Base-by-base conservation (phyloP, 1,139 yeast genomes). In the Candida neerlandica region DNA sequence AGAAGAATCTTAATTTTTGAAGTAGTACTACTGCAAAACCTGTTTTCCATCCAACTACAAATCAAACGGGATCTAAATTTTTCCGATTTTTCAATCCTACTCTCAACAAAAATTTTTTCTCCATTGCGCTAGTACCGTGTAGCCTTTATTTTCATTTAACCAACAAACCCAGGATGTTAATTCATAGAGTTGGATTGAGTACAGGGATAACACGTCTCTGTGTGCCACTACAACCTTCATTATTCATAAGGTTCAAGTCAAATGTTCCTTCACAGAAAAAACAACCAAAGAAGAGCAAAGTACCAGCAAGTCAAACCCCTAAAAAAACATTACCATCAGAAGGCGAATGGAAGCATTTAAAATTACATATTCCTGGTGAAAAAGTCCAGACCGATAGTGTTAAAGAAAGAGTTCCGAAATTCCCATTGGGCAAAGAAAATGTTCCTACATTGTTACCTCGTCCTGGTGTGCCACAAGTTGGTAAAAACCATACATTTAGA, bases 381-480 rank as follows among this genome's bases (percentile, higher is more conserved):
- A 67, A 76, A 4, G 62, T 63, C 14, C 86, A 80, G 51, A 67
- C 77, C 2, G 82, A 84, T 58, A 71, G 71, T 0, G 43, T 79
- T 11, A 56, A 60, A 14, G 82, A 82, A 45, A 65, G 89, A 32
- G 55, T 84, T 3, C 89, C 95, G 1, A 71, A 75, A 50, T 82
- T 87, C 55, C 89, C 91, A 1, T 72, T 88, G 43, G 82, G 80
- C 32, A 85, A 82, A 57, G 92, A 85, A 56, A 72, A 77, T 16
- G 80, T 82, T 5, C 89, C 92, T 1, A 82, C 91, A 0, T 71
- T 88, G 38, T 70, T 87, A 34, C 96, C 95, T 5, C 72, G 84
- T 45, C 88, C 89, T 1, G 87, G 85, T 2, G 87, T 84, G 2
- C 96, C 96, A 5, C 78, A 82, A 43, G 88, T 85, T 2, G 85